Percentiles rank a stretch among this genome's conserved stretches.
These are phyloP conservation scores for Neoscytalidium dimidiatum DNA, from an alignment of 2,329 filamentous ascomycete genomes.

Conservation along the genomic window DNA sequence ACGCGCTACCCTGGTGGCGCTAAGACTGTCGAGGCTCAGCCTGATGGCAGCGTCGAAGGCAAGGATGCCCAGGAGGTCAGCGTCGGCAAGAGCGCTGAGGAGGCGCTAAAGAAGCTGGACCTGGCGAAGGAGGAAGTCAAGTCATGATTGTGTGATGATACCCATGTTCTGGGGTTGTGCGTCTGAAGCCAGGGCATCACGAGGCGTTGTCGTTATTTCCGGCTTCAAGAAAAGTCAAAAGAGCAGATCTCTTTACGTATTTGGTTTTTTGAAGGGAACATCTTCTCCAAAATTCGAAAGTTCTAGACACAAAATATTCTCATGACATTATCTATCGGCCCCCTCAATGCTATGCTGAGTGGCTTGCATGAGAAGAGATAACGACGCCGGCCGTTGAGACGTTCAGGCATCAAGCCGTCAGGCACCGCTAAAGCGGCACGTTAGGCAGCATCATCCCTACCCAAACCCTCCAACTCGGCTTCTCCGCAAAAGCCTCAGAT, in stretches of 20 bases:
- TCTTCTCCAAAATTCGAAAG: background rate
- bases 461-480: background rate
- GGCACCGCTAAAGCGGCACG: background rate
- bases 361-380: background rate
- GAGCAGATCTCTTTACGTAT: background rate
- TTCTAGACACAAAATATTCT: background rate
- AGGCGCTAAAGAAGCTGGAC: conserved; percentile 34
- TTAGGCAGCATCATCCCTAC: background rate
- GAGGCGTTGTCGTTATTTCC: background rate
- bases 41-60: conserved; percentile 49
- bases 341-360: background rate
- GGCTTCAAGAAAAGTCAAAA: background rate
- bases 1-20: conserved; percentile 59
- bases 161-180: background rate
- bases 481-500: background rate
- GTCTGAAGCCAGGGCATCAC: background rate
- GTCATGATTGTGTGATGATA: conserved; percentile 16
- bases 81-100: conserved; percentile 40
- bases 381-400: background rate
- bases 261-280: background rate
- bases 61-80: conserved; percentile 43
- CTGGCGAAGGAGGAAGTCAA: conserved; percentile 18
- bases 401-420: background rate
- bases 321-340: too few species aligned
- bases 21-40: conserved; percentile 43